Percentiles rank a stretch among this genome's conserved stretches.
phyloP scores from a whole-genome alignment of 2,329 filamentous ascomycete species.

The Ilyonectria mors-panacis region DNA sequence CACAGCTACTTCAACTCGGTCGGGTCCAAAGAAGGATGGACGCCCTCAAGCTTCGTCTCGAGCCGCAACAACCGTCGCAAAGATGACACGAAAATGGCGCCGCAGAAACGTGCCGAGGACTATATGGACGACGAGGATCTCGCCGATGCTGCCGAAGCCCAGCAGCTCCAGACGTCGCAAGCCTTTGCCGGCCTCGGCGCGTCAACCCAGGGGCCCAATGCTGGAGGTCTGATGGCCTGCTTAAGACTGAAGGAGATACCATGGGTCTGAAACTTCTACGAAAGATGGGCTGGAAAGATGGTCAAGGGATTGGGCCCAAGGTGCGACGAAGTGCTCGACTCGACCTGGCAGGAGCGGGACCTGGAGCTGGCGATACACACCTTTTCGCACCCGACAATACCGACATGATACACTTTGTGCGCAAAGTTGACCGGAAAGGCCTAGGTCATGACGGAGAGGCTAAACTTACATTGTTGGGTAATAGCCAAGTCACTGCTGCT shows the following conservation, averaged over 20 bases:
- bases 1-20: slow-evolving; percentile 95
- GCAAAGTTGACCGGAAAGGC: slow-evolving; percentile 79
- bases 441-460: slow-evolving; percentile 76
- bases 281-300: slow-evolving; percentile 96
- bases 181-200: slow-evolving; percentile 84
- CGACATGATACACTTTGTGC: slow-evolving; percentile 74
- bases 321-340: slow-evolving; percentile 81
- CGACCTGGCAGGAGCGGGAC: slow-evolving; percentile 59
- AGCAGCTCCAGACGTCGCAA: slow-evolving; percentile 79
- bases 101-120: slow-evolving; percentile 83
- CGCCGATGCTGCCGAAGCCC: slow-evolving; percentile 85
- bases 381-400: slow-evolving; percentile 90
- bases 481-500: slow-evolving; percentile 39
- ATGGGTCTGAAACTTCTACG: slow-evolving; percentile 89
- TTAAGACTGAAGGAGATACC: slow-evolving; percentile 82
- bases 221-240: slow-evolving; percentile 76
- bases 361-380: slow-evolving; percentile 67
- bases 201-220: slow-evolving; percentile 69
- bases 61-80: slow-evolving; percentile 85
- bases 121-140: slow-evolving; percentile 99
- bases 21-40: slow-evolving; percentile 98
- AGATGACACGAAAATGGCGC: slow-evolving; percentile 68
- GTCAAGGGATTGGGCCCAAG: slow-evolving; percentile 93
- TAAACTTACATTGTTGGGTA: slow-evolving; percentile 60
- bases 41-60: slow-evolving; percentile 91